phyloP scores from a whole-genome alignment of 2,329 filamentous ascomycete species.

The Teratosphaeria zuluensis region DNA sequence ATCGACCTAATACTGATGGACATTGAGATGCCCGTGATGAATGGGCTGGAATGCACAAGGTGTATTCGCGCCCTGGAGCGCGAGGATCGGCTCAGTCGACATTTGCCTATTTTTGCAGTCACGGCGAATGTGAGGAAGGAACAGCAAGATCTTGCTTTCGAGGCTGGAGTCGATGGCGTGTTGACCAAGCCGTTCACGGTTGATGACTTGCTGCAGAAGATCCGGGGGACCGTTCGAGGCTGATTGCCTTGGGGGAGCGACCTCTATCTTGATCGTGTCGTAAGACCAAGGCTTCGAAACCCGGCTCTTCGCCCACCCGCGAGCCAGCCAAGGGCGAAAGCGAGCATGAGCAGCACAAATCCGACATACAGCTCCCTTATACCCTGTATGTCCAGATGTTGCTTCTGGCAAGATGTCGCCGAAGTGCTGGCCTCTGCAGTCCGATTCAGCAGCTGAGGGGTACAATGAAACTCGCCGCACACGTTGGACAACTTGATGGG shows the following conservation, averaged over 20 bases:
- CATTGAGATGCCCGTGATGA: constrained; percentile 19
- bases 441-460: background rate
- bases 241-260: background rate
- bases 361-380: background rate
- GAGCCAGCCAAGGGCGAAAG: background rate
- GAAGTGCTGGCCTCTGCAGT: background rate
- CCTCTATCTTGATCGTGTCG: background rate
- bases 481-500: background rate
- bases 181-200: constrained; percentile 18
- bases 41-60: constrained; percentile 15
- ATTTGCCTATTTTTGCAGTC: constrained; percentile 14
- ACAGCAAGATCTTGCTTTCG: constrained; percentile 10
- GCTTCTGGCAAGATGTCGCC: background rate
- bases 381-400: background rate
- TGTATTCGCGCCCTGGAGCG: constrained; percentile 14
- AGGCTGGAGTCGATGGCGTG: constrained; percentile 14
- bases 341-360: background rate
- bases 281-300: background rate
- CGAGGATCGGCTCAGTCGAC: constrained; percentile 4
- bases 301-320: background rate
- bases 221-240: background rate
- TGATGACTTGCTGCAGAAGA: constrained; percentile 10
- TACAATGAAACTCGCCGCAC: background rate
- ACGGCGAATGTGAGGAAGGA: constrained; percentile 16
- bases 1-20: constrained; percentile 18